A percentile compares a stretch with the other conserved stretches of the same genome.
phyloP scores from a whole-genome alignment of 2,329 filamentous ascomycete species.

The Fonsecaea pugnacius region DNA sequence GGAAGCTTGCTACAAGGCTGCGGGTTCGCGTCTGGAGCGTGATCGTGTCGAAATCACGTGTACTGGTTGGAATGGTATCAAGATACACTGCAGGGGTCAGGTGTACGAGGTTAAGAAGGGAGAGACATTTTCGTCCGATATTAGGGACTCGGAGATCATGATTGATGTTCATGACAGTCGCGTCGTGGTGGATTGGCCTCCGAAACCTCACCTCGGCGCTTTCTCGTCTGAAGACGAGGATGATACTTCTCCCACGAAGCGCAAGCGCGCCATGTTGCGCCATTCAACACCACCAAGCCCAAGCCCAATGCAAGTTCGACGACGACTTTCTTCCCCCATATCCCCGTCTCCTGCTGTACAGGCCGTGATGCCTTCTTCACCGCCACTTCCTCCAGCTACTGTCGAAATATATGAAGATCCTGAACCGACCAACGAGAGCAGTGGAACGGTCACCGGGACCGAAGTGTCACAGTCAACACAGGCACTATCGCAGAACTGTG shows the following conservation, averaged over 20 bases:
- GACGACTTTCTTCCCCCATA: slow-evolving; percentile 72
- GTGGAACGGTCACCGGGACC: slow-evolving; percentile 8
- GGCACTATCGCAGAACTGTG: slow-evolving; percentile 41
- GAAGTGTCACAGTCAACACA: slow-evolving; percentile 37
- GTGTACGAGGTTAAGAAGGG: slow-evolving; percentile 86
- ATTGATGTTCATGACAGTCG: slow-evolving; percentile 92
- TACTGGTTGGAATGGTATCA: slow-evolving; percentile 93
- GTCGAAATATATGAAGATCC: slow-evolving; percentile 74
- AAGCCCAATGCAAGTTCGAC: slow-evolving; percentile 62
- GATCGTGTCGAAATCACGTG: slow-evolving; percentile 87
- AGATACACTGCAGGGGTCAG: slow-evolving; percentile 85
- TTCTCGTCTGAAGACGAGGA: slow-evolving; percentile 49
- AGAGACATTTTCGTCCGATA: slow-evolving; percentile 87
- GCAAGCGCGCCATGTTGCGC: slow-evolving; percentile 35
- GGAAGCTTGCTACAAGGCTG: slow-evolving; percentile 79
- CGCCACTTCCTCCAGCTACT: slow-evolving; percentile 40
- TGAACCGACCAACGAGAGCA: slow-evolving; percentile 37
- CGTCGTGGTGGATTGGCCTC: slow-evolving; percentile 86
- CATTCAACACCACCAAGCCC: slow-evolving; percentile 43
- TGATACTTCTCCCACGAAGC: slow-evolving; percentile 54
- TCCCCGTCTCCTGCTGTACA: slow-evolving; percentile 68
- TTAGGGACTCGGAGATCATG: slow-evolving; percentile 87
- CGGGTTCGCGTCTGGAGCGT: slow-evolving; percentile 67
- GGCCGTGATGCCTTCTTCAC: slow-evolving; percentile 49
- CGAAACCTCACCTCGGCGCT: slow-evolving; percentile 48